Base-by-base conservation (phyloP, 2,329 filamentous ascomycete genomes). In the Pleoardoris graminearum region DNA sequence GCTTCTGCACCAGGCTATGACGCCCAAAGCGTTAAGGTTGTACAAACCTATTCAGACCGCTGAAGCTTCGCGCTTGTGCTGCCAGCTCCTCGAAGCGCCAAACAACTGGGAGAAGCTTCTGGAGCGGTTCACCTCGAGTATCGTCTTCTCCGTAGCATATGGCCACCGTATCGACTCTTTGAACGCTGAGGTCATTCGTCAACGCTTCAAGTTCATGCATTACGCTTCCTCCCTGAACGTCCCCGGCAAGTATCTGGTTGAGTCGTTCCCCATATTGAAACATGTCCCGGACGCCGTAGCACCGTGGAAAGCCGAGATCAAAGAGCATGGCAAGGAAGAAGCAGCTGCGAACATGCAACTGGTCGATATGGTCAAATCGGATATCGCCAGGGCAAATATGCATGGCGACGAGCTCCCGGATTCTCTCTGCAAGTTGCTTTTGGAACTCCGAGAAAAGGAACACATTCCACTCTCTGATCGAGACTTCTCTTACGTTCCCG, bases 71-170 rank as follows among this genome's bases (percentile, higher is more conserved):
- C 70, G 78, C n/a, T 56, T 82, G 3, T 73, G 75, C 46, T 68
- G 59, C 51, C 72, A 78, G 6, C 63, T 82, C 5, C 63, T 82
- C 11, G 50, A 65, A 3, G 67, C 67, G 4, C 72, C 76, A 0
- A 50, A 57, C 1, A 71, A 72, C 21, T 81, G 79, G 69, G 77
- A 79, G 54, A 73, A 75, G 43, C 68, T 75, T 16, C 71, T 81
- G 21, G 76, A 80, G 58, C 71, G 77, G 0, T 82, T 79, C 56
- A 79, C 79, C 0, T 74, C 76, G 1, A 78, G 76, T 54, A 71
- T 82, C 27, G 78, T 80, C 5, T 79, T 81, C 54, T 78, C 75
- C 4, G 76, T 81, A 3, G 73, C 78, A 4, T 82, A 81, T 57
- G 79, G 80, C 0, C 77, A 79, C 50, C 75, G 79, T 6, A 77